Evolutionary conservation across 2,329 filamentous ascomycete species (phyloP).

Genomic region (Fusarium marasasianum): DNA sequence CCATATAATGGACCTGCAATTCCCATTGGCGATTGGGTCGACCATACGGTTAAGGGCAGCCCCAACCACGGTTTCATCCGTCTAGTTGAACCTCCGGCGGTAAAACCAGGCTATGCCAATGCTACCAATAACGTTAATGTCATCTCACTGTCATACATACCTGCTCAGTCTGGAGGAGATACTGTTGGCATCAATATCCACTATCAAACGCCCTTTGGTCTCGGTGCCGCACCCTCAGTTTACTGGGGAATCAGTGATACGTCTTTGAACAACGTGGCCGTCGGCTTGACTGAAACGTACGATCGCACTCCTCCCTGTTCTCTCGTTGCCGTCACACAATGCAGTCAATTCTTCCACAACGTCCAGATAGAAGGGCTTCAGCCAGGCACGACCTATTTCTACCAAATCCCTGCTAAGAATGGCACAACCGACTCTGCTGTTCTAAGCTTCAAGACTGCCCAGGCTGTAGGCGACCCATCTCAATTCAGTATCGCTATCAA

Average conservation of each 20-base stretch:
- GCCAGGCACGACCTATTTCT: background rate
- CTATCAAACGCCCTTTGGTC: background rate
- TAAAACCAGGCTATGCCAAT: background rate
- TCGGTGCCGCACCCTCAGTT: accelerated
- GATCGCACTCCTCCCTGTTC: background rate
- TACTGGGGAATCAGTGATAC: background rate
- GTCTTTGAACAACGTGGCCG: too few relatives aligned
- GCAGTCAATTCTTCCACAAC: slow-evolving; percentile 1
- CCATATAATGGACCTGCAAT: background rate
- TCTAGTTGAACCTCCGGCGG: background rate
- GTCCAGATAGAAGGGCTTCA: background rate
- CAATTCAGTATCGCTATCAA: background rate
- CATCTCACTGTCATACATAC: background rate
- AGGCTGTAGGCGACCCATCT: background rate
- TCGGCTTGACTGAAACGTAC: background rate
- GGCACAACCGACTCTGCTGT: background rate
- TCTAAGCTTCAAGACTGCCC: background rate
- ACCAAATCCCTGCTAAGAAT: background rate
- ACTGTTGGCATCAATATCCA: background rate
- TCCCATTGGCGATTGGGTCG: background rate
- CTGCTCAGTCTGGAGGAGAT: accelerated
- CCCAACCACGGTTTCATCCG: background rate
- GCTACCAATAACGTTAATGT: background rate
- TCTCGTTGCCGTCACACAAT: background rate
- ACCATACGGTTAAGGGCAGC: background rate